Conservation (phyloP, 2,329 filamentous ascomycete genomes). For the Alternaria consortialis region DNA sequence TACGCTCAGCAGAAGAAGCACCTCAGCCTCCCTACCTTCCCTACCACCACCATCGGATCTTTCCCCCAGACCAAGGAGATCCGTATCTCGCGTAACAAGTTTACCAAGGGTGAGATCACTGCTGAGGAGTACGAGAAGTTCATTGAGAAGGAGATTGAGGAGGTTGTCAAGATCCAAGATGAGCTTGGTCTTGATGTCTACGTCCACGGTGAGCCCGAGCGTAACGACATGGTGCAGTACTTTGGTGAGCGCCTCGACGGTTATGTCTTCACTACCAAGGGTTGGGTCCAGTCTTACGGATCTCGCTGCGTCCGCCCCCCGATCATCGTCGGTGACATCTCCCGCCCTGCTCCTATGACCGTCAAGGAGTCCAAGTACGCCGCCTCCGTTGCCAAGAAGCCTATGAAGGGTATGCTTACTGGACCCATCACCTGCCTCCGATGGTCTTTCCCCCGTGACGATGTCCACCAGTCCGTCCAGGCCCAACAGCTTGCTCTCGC, state of each 20-base stretch:
- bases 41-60: slow-evolving; percentile 98
- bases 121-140: slow-evolving; percentile 95
- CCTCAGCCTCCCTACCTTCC: slow-evolving; percentile 95
- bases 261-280: slow-evolving; percentile 98
- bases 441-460: slow-evolving; percentile 99
- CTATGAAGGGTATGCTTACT: slow-evolving; percentile 99
- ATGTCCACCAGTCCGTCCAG: slow-evolving; percentile 98
- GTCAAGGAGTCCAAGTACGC: slow-evolving; percentile 99
- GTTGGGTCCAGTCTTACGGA: slow-evolving; percentile 98
- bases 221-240: slow-evolving; percentile 99
- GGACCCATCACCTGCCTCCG: slow-evolving; percentile 98
- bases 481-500: slow-evolving; percentile 98
- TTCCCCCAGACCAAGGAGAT: slow-evolving; percentile 99
- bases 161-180: slow-evolving; percentile 95
- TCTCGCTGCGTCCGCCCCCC: slow-evolving; percentile 98
- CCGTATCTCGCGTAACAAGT: slow-evolving; percentile 94
- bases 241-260: slow-evolving; percentile 97
- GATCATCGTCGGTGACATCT: slow-evolving; percentile 98
- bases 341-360: slow-evolving; percentile 95
- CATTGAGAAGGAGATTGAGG: slow-evolving; percentile 98
- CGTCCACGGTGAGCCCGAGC: slow-evolving; percentile 98
- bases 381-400: slow-evolving; percentile 93
- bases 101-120: slow-evolving; percentile 98
- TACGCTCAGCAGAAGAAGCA: slow-evolving; percentile 89
- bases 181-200: slow-evolving; percentile 97